phyloP scores from a whole-genome alignment of 768 basidiomycete genomes.

The Psilocybe tampanensis region DNA sequence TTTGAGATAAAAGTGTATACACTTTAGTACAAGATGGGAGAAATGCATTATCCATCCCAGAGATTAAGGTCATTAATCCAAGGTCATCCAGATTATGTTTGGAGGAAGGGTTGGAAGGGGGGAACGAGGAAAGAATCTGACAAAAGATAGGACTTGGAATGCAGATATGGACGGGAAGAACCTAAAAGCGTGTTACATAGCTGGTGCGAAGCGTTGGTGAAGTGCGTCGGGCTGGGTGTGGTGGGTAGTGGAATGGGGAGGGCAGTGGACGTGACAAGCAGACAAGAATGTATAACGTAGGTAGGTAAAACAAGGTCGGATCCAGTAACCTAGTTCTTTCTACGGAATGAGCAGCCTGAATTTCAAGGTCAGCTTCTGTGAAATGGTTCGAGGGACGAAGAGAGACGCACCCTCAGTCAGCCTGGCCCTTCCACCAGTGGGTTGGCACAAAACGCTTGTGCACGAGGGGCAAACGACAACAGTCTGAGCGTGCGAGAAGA shows the following conservation, averaged over 20 bases:
- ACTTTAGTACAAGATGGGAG: constrained; percentile 5
- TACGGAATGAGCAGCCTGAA: constrained; percentile 94
- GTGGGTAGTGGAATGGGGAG: background rate
- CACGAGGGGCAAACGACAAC: constrained; percentile 94
- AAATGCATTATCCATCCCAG: constrained; percentile 9
- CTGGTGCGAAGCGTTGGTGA: constrained; percentile 13
- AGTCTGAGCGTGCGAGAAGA: constrained; percentile 99
- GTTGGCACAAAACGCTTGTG: constrained; percentile 94
- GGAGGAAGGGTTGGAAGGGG: background rate
- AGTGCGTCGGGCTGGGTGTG: constrained; percentile 14
- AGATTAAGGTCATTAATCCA: constrained; percentile 7
- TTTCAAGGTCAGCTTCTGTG: background rate
- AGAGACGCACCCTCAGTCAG: constrained; percentile 87
- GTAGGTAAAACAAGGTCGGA: constrained; percentile 19
- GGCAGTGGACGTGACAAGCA: constrained; percentile 10
- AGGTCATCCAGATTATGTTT: constrained; percentile 12
- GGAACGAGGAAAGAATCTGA: background rate
- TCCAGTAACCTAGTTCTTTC: constrained; percentile 70
- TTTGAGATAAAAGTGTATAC: background rate
- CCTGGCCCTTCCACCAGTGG: constrained; percentile 96
- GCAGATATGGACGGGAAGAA: constrained; percentile 3
- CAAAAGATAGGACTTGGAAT: constrained; percentile 7
- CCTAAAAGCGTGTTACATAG: constrained; percentile 12
- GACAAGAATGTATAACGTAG: constrained; percentile 21
- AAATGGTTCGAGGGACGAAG: constrained; percentile 3